Evolutionary conservation across 345 rosid genomes (phyloP).

Genomic region (Eucalyptus tenuipes): DNA sequence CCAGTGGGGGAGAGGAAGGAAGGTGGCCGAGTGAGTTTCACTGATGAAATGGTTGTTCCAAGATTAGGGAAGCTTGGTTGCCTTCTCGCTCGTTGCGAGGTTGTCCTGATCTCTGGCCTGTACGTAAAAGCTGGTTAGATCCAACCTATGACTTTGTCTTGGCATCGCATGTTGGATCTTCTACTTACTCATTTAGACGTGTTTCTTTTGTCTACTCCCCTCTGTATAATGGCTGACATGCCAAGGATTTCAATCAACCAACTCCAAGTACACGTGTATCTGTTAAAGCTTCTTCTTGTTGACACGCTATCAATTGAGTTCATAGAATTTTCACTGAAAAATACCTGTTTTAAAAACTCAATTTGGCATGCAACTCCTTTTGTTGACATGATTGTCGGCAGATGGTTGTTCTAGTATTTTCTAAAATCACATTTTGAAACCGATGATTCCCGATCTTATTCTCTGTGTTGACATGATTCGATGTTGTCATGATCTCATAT

Average conservation of each 20-base stretch:
- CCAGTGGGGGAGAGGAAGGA: not conserved
- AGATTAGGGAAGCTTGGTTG: not conserved
- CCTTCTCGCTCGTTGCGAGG: not conserved
- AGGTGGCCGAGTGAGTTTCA: not conserved
- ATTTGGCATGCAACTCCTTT: not conserved
- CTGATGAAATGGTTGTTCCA: not conserved
- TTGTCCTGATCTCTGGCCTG: not conserved
- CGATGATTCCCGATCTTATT: too few species aligned
- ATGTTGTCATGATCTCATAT: not conserved
- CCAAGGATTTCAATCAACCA: not conserved
- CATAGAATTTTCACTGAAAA: not conserved
- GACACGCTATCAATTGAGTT: too few species aligned
- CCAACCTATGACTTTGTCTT: not conserved
- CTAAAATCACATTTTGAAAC: too few species aligned
- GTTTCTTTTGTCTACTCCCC: not conserved
- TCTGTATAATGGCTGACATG: not conserved
- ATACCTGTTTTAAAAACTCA: not conserved
- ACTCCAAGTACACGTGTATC: not conserved
- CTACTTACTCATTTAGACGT: not conserved
- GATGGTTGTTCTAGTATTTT: too few species aligned
- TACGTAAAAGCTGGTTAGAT: not conserved
- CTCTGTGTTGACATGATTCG: not conserved
- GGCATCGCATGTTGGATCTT: not conserved
- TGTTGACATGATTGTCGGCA: too few species aligned
- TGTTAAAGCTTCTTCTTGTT: not conserved